Evolutionary conservation across 352 stramenopile genomes (phyloP).

Genomic region (Phytophthora podocarpi): DNA sequence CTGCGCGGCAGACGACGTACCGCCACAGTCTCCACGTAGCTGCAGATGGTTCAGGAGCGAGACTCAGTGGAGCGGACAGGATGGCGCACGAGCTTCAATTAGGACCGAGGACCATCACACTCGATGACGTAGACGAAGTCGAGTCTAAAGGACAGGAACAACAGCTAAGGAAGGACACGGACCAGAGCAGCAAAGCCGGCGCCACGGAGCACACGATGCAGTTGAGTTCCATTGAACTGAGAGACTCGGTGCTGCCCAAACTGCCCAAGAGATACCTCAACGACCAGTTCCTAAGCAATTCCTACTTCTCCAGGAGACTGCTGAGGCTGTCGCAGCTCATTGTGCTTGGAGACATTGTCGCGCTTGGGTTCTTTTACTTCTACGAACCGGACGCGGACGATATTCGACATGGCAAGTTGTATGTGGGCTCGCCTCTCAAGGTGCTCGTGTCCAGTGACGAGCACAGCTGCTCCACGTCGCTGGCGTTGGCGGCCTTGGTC

Average conservation of each 20-base stretch:
- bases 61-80: constrained; percentile 16
- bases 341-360: constrained; percentile 56
- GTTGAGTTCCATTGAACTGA: constrained; percentile 37
- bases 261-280: constrained; percentile 54
- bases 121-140: constrained; percentile 10
- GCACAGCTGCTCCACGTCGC: constrained; percentile 50
- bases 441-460: constrained; percentile 47
- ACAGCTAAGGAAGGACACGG: constrained; percentile 10
- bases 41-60: background rate
- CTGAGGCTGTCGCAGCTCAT: constrained; percentile 68
- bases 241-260: constrained; percentile 29
- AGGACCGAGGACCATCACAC: constrained; percentile 16
- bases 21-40: background rate
- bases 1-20: no score
- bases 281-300: constrained; percentile 76
- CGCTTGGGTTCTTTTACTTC: constrained; percentile 67
- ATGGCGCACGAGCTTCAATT: constrained; percentile 22
- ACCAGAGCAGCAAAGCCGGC: constrained; percentile 27
- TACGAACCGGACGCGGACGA: constrained; percentile 33
- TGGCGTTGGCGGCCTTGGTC: constrained; percentile 63
- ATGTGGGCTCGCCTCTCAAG: constrained; percentile 49
- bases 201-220: constrained; percentile 38
- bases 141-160: background rate
- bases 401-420: constrained; percentile 43
- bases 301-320: constrained; percentile 76